A percentile compares a stretch with the other conserved stretches of the same genome.
These are phyloP conservation scores for Cryphonectria radicalis DNA, from an alignment of 2,329 filamentous ascomycete genomes.

Conservation along the genomic window DNA sequence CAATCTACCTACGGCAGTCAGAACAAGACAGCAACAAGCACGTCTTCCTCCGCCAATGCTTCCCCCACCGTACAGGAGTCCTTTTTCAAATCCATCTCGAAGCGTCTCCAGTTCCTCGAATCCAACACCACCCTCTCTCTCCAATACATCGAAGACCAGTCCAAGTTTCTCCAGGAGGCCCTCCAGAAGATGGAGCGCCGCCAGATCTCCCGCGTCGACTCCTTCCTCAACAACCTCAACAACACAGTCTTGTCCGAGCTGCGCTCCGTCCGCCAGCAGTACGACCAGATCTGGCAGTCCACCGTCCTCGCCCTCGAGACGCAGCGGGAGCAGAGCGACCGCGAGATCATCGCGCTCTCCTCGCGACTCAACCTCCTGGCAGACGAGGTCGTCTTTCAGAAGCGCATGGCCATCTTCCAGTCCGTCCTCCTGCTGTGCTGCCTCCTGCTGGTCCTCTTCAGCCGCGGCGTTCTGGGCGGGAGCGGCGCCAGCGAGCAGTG, in stretches of 20 bases:
- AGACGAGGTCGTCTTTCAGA: slow-evolving; percentile 87
- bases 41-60: slow-evolving; percentile 39
- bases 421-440: slow-evolving; percentile 85
- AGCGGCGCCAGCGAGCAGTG: slow-evolving; percentile 23
- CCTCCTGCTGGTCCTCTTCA: slow-evolving; percentile 85
- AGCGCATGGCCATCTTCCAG: slow-evolving; percentile 92
- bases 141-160: slow-evolving; percentile 97
- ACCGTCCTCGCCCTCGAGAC: slow-evolving; percentile 90
- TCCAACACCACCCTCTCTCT: slow-evolving; percentile 90
- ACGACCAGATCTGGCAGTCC: slow-evolving; percentile 95
- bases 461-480: slow-evolving; percentile 51
- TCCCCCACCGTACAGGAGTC: slow-evolving; percentile 91
- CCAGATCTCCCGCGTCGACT: slow-evolving; percentile 80
- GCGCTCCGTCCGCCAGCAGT: slow-evolving; percentile 77
- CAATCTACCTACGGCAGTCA: slow-evolving; percentile 18
- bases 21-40: slow-evolving; percentile 21
- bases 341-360: slow-evolving; percentile 82
- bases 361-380: slow-evolving; percentile 82
- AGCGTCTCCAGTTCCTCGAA: slow-evolving; percentile 88
- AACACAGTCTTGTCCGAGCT: slow-evolving; percentile 83
- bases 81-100: slow-evolving; percentile 96
- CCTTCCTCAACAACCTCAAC: slow-evolving; percentile 85
- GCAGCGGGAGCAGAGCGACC: slow-evolving; percentile 81
- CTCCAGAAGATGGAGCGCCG: slow-evolving; percentile 85
- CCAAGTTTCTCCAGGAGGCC: slow-evolving; percentile 83